phyloP scores from a whole-genome alignment of 441 rosid genomes.

The Mallotus japonicus region DNA sequence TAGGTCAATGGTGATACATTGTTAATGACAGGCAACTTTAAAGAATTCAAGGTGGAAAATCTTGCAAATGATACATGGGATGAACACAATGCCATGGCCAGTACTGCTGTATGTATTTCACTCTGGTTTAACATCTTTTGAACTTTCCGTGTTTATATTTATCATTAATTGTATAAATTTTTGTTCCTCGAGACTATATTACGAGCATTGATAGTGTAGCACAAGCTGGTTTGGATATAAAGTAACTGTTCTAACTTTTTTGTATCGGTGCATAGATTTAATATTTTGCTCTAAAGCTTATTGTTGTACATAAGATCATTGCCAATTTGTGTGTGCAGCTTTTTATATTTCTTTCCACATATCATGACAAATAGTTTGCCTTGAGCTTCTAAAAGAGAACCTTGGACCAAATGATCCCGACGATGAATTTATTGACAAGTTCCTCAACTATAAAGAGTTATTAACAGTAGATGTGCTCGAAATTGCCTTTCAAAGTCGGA shows the following conservation, averaged over 20 bases:
- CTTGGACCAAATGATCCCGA: constrained; percentile 76
- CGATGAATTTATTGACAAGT: constrained; percentile 87
- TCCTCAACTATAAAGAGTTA: constrained; percentile 80
- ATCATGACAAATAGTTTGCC: neutral
- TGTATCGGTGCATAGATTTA: constrained; percentile 12
- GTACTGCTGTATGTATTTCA: constrained; percentile 55
- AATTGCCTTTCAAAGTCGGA: constrained; percentile 59
- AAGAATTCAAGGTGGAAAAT: constrained; percentile 81
- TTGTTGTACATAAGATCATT: neutral
- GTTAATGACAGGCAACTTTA: constrained; percentile 84
- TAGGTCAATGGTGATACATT: constrained; percentile 96
- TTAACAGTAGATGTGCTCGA: constrained; percentile 60
- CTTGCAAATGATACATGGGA: constrained; percentile 66
- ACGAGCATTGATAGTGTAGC: constrained; percentile 74
- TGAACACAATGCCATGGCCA: constrained; percentile 74
- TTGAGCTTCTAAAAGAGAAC: constrained; percentile 40
- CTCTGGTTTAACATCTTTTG: constrained; percentile 15
- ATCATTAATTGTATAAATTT: constrained; percentile 12
- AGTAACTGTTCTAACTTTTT: constrained; percentile 44
- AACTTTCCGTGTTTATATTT: constrained; percentile 11
- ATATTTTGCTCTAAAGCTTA: neutral
- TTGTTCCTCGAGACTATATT: constrained; percentile 70
- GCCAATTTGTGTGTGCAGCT: neutral
- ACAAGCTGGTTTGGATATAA: constrained; percentile 58
- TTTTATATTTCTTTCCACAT: neutral